Evolutionary conservation across 1,284 basidiomycete species (phyloP).

Genomic region (Athelia sp.): DNA sequence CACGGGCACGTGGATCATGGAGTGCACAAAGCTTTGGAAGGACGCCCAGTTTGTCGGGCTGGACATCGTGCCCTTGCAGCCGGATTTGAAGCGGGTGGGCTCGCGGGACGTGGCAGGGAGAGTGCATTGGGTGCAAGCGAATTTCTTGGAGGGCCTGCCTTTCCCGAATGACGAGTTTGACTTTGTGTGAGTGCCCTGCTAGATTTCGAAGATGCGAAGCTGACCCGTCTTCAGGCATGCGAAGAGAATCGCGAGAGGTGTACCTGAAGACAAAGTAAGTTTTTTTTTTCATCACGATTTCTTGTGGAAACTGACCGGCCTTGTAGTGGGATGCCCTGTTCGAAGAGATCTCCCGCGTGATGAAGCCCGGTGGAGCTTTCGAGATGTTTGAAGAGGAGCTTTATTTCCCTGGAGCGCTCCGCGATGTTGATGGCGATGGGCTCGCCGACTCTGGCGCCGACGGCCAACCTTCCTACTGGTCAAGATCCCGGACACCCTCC

Average conservation of each 20-base stretch:
- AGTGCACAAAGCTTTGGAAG: conserved; percentile 58
- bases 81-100: conserved; percentile 51
- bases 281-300: not conserved
- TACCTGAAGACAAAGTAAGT: conserved; percentile 65
- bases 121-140: conserved; percentile 64
- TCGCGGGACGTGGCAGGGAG: conserved; percentile 49
- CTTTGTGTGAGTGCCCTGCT: conserved; percentile 47
- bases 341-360: conserved; percentile 61
- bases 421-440: conserved; percentile 9
- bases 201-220: not conserved
- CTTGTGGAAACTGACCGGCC: conserved; percentile 6
- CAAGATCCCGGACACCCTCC: not conserved
- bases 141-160: conserved; percentile 63
- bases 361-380: conserved; percentile 63
- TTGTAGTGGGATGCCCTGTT: conserved; percentile 57
- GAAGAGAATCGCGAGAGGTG: conserved; percentile 62
- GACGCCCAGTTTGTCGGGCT: conserved; percentile 35
- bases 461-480: not conserved
- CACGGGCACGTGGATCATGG: conserved; percentile 62
- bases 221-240: conserved; percentile 41
- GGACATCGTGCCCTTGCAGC: conserved; percentile 64
- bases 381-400: conserved; percentile 70
- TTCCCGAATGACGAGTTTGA: conserved; percentile 70
- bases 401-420: conserved; percentile 53
- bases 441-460: conserved; percentile 3